Evolutionary conservation across 805 yeast genomes (phyloP), one percentile per base, ranked within the genome.

Genomic region (Cyberlindnera mycetangii): DNA sequence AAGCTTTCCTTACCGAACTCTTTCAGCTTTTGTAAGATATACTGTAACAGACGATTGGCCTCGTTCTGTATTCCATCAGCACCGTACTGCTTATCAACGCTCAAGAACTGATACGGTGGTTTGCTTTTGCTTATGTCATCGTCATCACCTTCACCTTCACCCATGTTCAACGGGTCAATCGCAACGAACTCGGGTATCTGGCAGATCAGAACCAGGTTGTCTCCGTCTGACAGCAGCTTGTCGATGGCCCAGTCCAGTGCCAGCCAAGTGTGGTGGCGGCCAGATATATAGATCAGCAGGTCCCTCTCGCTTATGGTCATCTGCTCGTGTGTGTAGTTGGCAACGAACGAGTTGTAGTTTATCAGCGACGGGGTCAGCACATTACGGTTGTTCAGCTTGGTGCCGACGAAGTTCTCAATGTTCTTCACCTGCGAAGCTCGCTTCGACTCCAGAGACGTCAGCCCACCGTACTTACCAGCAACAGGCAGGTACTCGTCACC

Each of bases 401-500:
- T 40, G 4, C 50, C 52, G 10, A 39, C 49, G 16, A 49, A 32
- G 30, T 51, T 56, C 34, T 59, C 61, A 41, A 59, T 49, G 27
- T 57, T 50, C 35, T 48, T 48, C 15, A 49, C 44, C 19, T 39
- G 48, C 18, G 37, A 35, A n/a, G 37, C 36, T 10, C 33, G 28
- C 15, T 39, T 40, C 5, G 44, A 25, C 12, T 48, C 48, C 2
- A 34, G 10, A 4, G 40, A 17, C 4, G 41, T 32, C 18, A 40
- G 28, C n/a, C 38, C 39, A 10, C 15, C 7, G 22, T 21, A 27
- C 27, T 16, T 25, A 7, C 39, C 37, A 18, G 42, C 37, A 16
- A 48, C 40, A 2, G 62, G 58, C 19, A 58, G 30, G 30, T 56
- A 59, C 2, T 47, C 60, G 34, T 58, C 58, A 14, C 56, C 57